Conservation (phyloP, 306 rosid species). For the Begonia masoniana region DNA sequence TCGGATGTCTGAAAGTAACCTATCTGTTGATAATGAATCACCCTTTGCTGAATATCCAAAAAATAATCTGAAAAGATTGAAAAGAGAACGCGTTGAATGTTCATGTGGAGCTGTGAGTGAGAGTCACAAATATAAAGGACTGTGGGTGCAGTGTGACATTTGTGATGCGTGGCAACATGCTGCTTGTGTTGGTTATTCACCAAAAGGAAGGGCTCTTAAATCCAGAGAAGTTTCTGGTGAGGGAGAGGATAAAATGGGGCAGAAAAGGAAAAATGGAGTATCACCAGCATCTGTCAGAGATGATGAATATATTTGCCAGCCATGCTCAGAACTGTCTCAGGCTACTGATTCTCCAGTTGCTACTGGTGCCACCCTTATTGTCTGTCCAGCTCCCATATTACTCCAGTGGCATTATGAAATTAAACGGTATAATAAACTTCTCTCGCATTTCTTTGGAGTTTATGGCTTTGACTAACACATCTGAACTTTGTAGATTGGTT, state of each 20-base stretch:
- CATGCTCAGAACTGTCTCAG: slow-evolving; percentile 70
- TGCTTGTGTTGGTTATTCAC: slow-evolving; percentile 81
- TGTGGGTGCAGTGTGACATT: slow-evolving; percentile 95
- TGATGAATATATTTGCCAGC: slow-evolving; percentile 61
- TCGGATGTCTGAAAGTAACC: slow-evolving; percentile 37
- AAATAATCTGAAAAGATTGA: slow-evolving; percentile 46
- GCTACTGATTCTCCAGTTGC: slow-evolving; percentile 72
- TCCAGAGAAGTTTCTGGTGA: slow-evolving; percentile 18
- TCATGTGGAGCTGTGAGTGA: slow-evolving; percentile 86
- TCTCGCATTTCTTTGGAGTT: background rate
- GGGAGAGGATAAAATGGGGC: slow-evolving; percentile 25
- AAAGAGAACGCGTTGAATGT: slow-evolving; percentile 83
- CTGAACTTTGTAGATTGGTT: too few relatives aligned
- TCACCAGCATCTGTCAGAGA: slow-evolving; percentile 45
- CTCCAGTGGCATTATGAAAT: slow-evolving; percentile 92
- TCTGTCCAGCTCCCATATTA: slow-evolving; percentile 88
- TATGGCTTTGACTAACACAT: too few relatives aligned
- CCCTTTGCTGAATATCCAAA: slow-evolving; percentile 22
- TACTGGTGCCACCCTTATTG: slow-evolving; percentile 89
- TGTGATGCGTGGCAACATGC: slow-evolving; percentile 99
- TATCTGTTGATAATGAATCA: slow-evolving; percentile 18
- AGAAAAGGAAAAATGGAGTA: slow-evolving; percentile 30
- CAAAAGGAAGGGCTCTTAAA: slow-evolving; percentile 43
- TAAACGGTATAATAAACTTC: slow-evolving; percentile 37
- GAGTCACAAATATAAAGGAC: slow-evolving; percentile 50